phyloP scores from a whole-genome alignment of 768 basidiomycete species.

The Cubamyces sp. region DNA sequence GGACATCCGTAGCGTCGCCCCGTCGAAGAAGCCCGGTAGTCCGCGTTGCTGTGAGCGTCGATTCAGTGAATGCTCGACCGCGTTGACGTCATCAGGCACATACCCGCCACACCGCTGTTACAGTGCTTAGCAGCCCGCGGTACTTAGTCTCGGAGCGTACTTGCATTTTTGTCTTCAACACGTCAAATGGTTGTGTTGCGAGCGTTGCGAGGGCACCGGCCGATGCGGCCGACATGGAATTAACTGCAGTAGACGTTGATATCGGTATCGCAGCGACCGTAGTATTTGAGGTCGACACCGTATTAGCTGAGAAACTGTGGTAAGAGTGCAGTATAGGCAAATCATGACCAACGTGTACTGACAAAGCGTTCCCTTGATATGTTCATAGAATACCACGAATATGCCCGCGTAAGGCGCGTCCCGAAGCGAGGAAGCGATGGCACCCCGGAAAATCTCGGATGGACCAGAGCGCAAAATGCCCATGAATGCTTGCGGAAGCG shows the following conservation, averaged over 20 bases:
- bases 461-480: slow-evolving; percentile 73
- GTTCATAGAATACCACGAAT: slow-evolving; percentile 88
- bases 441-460: slow-evolving; percentile 82
- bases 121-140: slow-evolving; percentile 68
- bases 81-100: slow-evolving; percentile 28
- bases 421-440: slow-evolving; percentile 84
- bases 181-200: slow-evolving; percentile 91
- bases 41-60: slow-evolving; percentile 70
- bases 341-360: neutral
- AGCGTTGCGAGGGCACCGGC: slow-evolving; percentile 87
- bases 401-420: slow-evolving; percentile 95
- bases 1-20: slow-evolving; percentile 77
- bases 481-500: slow-evolving; percentile 58
- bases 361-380: slow-evolving; percentile 78
- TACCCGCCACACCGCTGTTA: slow-evolving; percentile 70
- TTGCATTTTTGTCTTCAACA: slow-evolving; percentile 96
- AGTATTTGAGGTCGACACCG: slow-evolving; percentile 5
- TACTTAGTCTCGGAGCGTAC: slow-evolving; percentile 81
- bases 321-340: neutral
- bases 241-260: slow-evolving; percentile 54
- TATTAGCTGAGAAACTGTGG: slow-evolving; percentile 1
- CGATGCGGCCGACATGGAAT: slow-evolving; percentile 70
- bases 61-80: neutral
- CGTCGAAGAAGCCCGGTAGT: slow-evolving; percentile 81
- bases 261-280: slow-evolving; percentile 40